Percentiles rank a stretch among this genome's conserved stretches.
Conservation (phyloP, 2,329 filamentous ascomycete species). For the Verticillium zaregamsianum region DNA sequence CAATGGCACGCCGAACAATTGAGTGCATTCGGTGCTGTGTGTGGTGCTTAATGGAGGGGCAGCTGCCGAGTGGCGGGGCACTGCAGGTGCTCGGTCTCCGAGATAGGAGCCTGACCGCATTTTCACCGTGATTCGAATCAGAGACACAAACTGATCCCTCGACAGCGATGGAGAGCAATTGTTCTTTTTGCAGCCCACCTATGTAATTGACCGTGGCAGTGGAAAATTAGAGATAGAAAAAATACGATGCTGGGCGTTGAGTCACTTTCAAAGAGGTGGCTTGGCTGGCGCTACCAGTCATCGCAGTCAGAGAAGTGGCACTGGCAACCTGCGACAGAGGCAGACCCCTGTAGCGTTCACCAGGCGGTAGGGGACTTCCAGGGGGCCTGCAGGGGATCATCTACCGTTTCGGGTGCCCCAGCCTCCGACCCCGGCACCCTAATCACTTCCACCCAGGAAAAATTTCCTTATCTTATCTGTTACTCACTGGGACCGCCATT, state of each 20-base stretch:
- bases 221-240: neutral
- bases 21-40: neutral
- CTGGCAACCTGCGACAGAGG: neutral
- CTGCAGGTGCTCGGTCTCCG: neutral
- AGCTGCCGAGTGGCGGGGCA: neutral
- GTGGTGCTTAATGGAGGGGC: neutral
- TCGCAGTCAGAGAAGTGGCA: neutral
- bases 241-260: neutral
- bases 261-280: neutral
- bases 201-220: neutral
- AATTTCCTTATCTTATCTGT: constrained; percentile 17
- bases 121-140: neutral
- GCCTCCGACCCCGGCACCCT: constrained; percentile 2
- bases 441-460: constrained; percentile 7
- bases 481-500: constrained; percentile 10
- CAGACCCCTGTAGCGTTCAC: neutral
- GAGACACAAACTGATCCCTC: neutral
- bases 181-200: neutral
- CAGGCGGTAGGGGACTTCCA: neutral
- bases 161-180: neutral
- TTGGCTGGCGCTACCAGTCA: neutral
- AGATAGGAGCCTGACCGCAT: neutral
- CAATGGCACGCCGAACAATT: neutral
- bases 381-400: neutral
- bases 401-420: neutral